phyloP scores from a whole-genome alignment of 441 rosid species.

The Daphne laureola region DNA sequence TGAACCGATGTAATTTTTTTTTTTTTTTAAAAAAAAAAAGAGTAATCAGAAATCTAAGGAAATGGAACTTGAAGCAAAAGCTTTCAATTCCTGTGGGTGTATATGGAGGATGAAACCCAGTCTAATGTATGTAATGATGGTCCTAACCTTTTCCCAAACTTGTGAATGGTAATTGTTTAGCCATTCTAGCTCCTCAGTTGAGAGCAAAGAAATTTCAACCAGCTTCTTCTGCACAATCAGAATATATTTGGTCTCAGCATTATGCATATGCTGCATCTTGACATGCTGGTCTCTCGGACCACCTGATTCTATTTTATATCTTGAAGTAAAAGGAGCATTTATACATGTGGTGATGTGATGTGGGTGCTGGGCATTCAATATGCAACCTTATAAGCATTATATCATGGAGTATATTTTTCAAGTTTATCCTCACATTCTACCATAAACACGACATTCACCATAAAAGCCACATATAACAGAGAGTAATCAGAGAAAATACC shows the following conservation, averaged over 20 bases:
- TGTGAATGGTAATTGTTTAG: constrained; percentile 69
- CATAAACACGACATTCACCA: not conserved
- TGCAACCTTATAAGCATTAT: too few relatives aligned
- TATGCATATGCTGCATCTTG: too few relatives aligned
- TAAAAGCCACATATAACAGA: not conserved
- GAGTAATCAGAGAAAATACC: constrained; percentile 28
- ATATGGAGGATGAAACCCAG: not conserved
- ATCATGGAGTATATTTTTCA: too few relatives aligned
- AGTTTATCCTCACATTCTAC: too few relatives aligned
- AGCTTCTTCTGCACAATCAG: constrained; percentile 49
- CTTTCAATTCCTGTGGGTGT: not conserved
- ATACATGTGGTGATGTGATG: too few relatives aligned
- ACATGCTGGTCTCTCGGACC: not conserved
- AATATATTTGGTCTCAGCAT: too few relatives aligned
- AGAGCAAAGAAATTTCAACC: constrained; percentile 58
- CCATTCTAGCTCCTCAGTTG: constrained; percentile 65
- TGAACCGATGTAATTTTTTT: too few relatives aligned
- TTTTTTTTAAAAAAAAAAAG: not conserved
- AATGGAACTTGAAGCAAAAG: not conserved
- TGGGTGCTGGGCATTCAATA: too few relatives aligned
- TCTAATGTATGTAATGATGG: not conserved
- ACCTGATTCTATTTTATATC: too few relatives aligned
- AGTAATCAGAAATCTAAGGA: not conserved
- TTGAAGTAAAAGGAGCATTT: too few relatives aligned
- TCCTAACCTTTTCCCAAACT: constrained; percentile 88